Conservation (phyloP, 257 asterid species). For the Cinchona pubescens region DNA sequence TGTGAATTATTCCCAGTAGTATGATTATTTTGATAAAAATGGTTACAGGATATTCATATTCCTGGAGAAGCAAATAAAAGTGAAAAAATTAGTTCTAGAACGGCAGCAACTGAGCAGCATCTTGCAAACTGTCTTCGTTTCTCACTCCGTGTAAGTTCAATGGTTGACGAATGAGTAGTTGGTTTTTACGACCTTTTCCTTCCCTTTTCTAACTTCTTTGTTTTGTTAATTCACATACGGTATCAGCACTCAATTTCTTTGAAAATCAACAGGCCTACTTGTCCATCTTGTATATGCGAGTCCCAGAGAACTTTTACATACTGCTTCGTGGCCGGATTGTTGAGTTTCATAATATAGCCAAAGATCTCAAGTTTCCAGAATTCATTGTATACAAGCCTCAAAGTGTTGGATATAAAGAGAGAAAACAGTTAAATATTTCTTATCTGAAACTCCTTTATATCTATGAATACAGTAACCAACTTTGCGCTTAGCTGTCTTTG, state of each 20-base stretch:
- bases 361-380: constrained; percentile 72
- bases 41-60: constrained; percentile 71
- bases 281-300: constrained; percentile 66
- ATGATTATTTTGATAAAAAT: constrained; percentile 18
- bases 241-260: constrained; percentile 18
- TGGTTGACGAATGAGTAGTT: neutral
- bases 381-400: constrained; percentile 75
- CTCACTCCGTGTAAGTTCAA: constrained; percentile 79
- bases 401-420: constrained; percentile 48
- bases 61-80: constrained; percentile 31
- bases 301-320: constrained; percentile 54
- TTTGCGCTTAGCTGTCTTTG: too few relatives aligned
- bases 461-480: too few relatives aligned
- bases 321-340: constrained; percentile 63
- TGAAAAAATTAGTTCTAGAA: constrained; percentile 27
- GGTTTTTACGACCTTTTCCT: neutral
- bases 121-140: constrained; percentile 72
- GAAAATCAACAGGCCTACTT: constrained; percentile 67
- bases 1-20: constrained; percentile 6
- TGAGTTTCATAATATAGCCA: constrained; percentile 66
- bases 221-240: neutral
- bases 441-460: neutral
- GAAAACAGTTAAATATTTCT: constrained; percentile 8
- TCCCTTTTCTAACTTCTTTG: neutral
- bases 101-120: constrained; percentile 50